Evolutionary conservation across 2,329 filamentous ascomycete genomes (phyloP), one percentile per base, ranked within the genome.

Genomic region (Diaporthe sp.): DNA sequence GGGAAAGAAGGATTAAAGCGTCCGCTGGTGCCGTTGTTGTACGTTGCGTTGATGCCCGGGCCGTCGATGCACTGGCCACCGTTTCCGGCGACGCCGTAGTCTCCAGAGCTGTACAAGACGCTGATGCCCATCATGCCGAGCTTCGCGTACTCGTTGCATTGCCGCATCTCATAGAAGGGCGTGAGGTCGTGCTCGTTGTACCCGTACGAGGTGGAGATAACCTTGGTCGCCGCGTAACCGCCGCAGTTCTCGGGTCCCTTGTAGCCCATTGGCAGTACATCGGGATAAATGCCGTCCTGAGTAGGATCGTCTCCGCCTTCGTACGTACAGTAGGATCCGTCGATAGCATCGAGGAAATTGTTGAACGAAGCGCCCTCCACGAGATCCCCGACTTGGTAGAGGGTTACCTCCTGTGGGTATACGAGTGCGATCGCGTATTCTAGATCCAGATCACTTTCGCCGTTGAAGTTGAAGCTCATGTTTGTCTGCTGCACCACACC

Each of bases 301-400:
- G 77, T 76, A 17, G 74, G 42, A n/a, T 76, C 73, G 4, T 82
- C 82, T 60, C 83, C 80, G 13, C 74, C 77, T 35, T 74, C 64
- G 67, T 83, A 85, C 6, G 82, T 84, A 81, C 87, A 88, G 79
- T 88, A 88, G 25, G 84, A 85, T 2, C 83, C 85, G 77, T 87
- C 86, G 38, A 87, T 81, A 55, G 85, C 85, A 73, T 86, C 85
- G 22, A 86, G 80, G 79, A 87, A 87, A 61, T 84, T 87, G 78
- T 87, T 87, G 71, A 76, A 76, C 2, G 76, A 77, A 1, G 76
- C 77, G 25, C 73, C 52, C 40, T 74, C 72, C 38, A 74, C 71
- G 22, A 75, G 71, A 67, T 78, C 77, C 30, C 77, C 78, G 42
- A 76, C 76, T 52, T 78, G 78, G 61, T 76, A 78, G 1, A 77